Conservation (phyloP, 495 filamentous ascomycete species). For the Glonium stellatum region DNA sequence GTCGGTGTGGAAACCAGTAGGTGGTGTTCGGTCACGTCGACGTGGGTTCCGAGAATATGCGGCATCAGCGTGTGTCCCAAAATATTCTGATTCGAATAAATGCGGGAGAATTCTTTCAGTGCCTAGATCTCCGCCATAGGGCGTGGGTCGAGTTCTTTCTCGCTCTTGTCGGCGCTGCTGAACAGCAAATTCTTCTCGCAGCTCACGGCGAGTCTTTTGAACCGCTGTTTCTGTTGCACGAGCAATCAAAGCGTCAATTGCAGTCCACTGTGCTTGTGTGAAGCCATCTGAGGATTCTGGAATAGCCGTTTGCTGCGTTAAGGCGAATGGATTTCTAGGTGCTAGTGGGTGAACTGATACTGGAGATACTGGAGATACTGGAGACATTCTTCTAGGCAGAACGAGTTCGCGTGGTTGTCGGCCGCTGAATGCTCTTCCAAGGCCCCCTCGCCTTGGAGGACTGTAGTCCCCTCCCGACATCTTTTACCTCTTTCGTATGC, state of each 20-base stretch:
- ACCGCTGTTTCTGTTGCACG: slow-evolving; percentile 7
- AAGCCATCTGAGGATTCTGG: slow-evolving; percentile 3
- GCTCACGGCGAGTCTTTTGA: slow-evolving; percentile 5
- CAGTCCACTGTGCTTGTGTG: slow-evolving; percentile 11
- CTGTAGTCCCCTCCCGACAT: slow-evolving; percentile 6
- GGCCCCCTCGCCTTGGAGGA: slow-evolving; percentile 1
- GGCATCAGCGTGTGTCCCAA: not conserved
- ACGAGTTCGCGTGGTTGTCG: slow-evolving; percentile 12
- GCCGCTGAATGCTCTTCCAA: slow-evolving; percentile 10
- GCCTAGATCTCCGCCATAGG: slow-evolving; percentile 1
- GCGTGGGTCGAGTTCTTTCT: not conserved
- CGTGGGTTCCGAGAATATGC: not conserved
- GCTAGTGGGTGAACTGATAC: not conserved
- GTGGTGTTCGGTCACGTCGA: slow-evolving; percentile 3
- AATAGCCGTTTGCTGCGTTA: not conserved
- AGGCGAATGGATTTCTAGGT: slow-evolving; percentile 6
- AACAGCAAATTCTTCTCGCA: slow-evolving; percentile 10
- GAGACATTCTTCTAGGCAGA: slow-evolving; percentile 4
- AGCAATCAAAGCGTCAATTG: slow-evolving; percentile 6
- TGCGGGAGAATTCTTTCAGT: not conserved
- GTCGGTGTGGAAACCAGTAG: slow-evolving; percentile 3
- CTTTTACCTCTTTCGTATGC: not conserved
- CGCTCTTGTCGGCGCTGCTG: slow-evolving; percentile 7
- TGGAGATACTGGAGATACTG: not conserved
- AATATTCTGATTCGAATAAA: not conserved